Conservation (phyloP, 2,329 filamentous ascomycete species). For the Talaromyces sp. region DNA sequence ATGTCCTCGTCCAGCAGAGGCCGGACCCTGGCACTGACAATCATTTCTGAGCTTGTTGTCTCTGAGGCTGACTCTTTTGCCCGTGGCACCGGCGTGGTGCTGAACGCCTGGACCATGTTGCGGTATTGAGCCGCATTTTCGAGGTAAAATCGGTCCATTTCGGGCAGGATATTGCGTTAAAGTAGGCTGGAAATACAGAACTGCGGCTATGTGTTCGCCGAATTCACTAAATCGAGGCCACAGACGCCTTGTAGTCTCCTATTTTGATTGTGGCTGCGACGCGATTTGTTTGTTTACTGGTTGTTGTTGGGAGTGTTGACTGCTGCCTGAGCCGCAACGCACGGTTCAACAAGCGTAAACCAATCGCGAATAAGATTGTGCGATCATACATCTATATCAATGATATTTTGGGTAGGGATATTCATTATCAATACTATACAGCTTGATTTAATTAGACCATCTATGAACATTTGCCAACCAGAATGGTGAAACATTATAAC, state of each 20-base stretch:
- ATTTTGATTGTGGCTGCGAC: neutral
- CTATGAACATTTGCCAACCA: neutral
- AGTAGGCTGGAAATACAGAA: neutral
- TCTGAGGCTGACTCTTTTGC: neutral
- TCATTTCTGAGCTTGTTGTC: neutral
- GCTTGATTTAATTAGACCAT: neutral
- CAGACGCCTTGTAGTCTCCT: neutral
- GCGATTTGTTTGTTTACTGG: neutral
- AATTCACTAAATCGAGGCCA: neutral
- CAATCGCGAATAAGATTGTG: neutral
- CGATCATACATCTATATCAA: neutral
- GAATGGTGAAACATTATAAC: neutral
- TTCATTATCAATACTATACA: neutral
- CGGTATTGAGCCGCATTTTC: neutral
- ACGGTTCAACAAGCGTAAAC: neutral
- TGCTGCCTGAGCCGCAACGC: conserved; percentile 1
- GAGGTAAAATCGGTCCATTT: neutral
- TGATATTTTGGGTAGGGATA: neutral
- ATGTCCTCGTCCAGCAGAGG: neutral
- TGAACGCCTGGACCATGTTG: neutral
- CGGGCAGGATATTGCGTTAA: neutral
- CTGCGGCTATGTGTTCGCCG: neutral
- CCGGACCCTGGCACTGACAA: neutral
- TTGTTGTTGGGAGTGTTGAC: neutral
- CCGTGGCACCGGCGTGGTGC: neutral